Percentiles rank a stretch among this genome's conserved stretches.
These are phyloP conservation scores for Phytopythium mirpurense DNA, from an alignment of 352 stramenopile species.

Conservation along the genomic window DNA sequence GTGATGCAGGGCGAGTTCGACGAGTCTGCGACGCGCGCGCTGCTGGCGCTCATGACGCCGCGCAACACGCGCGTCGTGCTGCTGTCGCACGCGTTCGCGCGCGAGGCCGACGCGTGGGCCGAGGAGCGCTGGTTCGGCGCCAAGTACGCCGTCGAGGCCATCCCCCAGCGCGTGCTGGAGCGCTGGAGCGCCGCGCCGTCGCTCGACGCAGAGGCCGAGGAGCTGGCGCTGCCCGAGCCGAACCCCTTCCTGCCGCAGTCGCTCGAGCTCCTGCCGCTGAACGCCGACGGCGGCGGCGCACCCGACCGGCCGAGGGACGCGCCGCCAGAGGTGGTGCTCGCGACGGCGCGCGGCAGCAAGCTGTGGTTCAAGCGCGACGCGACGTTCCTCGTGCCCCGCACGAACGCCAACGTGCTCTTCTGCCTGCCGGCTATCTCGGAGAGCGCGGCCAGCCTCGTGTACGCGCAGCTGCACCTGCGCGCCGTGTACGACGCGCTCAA, in stretches of 20 bases:
- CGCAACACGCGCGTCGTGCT: slow-evolving; percentile 57
- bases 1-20: slow-evolving; percentile 48
- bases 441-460: slow-evolving; percentile 42
- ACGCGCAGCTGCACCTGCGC: slow-evolving; percentile 60
- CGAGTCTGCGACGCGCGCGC: slow-evolving; percentile 6
- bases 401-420: slow-evolving; percentile 61
- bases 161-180: slow-evolving; percentile 19
- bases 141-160: slow-evolving; percentile 36
- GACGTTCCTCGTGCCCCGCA: slow-evolving; percentile 61
- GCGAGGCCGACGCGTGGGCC: slow-evolving; percentile 9
- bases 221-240: slow-evolving; percentile 11
- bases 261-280: slow-evolving; percentile 40
- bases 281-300: slow-evolving; percentile 2
- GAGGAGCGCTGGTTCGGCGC: slow-evolving; percentile 60
- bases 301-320: slow-evolving; percentile 4
- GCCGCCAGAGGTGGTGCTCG: slow-evolving; percentile 28
- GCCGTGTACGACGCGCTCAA: slow-evolving; percentile 65
- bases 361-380: slow-evolving; percentile 75
- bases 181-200: slow-evolving; percentile 14
- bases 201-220: slow-evolving; percentile 1
- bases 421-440: slow-evolving; percentile 41
- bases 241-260: slow-evolving; percentile 73
- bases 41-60: slow-evolving; percentile 41
- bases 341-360: slow-evolving; percentile 32
- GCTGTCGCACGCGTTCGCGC: slow-evolving; percentile 40